Percentiles rank a stretch among this genome's conserved stretches.
Conservation (phyloP, 1,139 yeast genomes). For the Debaryomycetaceae sp. region DNA sequence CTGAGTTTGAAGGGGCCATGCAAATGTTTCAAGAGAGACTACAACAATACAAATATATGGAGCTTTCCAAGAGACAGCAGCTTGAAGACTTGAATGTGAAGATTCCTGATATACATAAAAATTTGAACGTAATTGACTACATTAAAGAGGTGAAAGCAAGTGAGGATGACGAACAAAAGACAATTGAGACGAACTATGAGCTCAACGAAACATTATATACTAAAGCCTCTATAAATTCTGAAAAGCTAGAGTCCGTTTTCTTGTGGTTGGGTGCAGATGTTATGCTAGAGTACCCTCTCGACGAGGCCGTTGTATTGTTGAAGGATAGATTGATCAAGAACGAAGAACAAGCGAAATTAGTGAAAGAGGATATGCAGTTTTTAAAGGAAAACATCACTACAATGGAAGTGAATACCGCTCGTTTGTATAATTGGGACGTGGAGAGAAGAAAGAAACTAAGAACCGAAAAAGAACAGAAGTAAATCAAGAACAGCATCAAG, state of each 20-base stretch:
- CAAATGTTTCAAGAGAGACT: conserved; percentile 73
- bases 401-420: conserved; percentile 95
- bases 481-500: neutral
- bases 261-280: conserved; percentile 98
- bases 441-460: conserved; percentile 62
- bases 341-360: conserved; percentile 50
- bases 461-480: conserved; percentile 21
- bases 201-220: conserved; percentile 90
- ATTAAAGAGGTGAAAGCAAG: conserved; percentile 45
- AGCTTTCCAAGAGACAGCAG: conserved; percentile 70
- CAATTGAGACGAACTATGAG: conserved; percentile 74
- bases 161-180: conserved; percentile 24
- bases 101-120: conserved; percentile 88
- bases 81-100: conserved; percentile 64
- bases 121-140: conserved; percentile 66
- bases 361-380: conserved; percentile 84
- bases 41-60: conserved; percentile 84
- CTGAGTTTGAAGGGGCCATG: conserved; percentile 69
- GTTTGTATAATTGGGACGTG: conserved; percentile 95
- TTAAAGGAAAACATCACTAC: conserved; percentile 92
- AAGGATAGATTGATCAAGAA: conserved; percentile 63
- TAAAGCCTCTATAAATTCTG: conserved; percentile 64
- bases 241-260: conserved; percentile 52
- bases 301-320: conserved; percentile 77
- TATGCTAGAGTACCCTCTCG: conserved; percentile 90